A percentile compares a stretch with the other conserved stretches of the same genome.
Conservation (phyloP, 345 rosid species). For the Eutrema yunnanense region DNA sequence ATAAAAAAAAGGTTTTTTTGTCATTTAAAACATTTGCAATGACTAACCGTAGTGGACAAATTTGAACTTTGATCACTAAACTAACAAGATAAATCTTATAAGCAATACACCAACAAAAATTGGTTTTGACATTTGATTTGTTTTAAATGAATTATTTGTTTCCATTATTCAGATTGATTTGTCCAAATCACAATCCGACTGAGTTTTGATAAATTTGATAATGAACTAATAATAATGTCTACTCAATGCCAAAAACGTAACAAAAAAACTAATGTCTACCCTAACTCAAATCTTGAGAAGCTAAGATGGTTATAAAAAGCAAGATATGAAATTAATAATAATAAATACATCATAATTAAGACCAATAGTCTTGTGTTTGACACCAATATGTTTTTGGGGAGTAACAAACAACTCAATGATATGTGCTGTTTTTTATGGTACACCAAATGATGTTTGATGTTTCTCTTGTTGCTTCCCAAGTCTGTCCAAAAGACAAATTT, state of each 20-base stretch:
- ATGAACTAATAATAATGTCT: not conserved
- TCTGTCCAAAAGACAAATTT: constrained; percentile 50
- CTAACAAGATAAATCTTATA: too few relatives aligned
- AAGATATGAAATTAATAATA: not conserved
- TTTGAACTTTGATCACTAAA: too few relatives aligned
- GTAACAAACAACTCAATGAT: constrained; percentile 28
- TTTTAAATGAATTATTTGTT: not conserved
- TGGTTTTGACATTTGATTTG: not conserved
- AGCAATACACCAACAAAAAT: too few relatives aligned
- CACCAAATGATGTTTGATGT: constrained; percentile 27
- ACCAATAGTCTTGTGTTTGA: constrained; percentile 12
- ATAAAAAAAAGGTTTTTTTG: too few relatives aligned
- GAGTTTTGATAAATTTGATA: not conserved
- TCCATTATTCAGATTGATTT: not conserved
- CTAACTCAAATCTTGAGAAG: not conserved
- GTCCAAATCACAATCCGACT: not conserved
- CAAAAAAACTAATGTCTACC: not conserved
- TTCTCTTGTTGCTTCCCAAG: constrained; percentile 36
- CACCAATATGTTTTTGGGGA: constrained; percentile 8
- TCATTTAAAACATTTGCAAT: too few relatives aligned
- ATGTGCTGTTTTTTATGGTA: constrained; percentile 25
- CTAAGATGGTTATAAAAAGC: not conserved
- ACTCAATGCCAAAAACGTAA: too few relatives aligned
- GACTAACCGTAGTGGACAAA: too few relatives aligned
- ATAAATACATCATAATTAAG: not conserved